phyloP scores from a whole-genome alignment of 192 early-diverging fungal species.

The Linderina pennispora region DNA sequence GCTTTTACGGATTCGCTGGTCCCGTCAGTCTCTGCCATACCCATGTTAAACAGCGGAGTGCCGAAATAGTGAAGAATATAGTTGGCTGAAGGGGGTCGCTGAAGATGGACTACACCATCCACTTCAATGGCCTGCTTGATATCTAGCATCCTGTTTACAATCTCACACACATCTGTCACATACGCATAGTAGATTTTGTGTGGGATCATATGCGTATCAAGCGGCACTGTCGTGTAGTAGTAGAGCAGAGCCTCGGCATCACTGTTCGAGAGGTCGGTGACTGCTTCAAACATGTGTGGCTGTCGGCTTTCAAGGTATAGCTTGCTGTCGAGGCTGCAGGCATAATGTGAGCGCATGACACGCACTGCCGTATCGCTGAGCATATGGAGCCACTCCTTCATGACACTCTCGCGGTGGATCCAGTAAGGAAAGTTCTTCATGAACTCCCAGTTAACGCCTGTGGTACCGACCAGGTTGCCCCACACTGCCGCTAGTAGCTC shows the following conservation, averaged over 20 bases:
- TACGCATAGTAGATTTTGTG: slow-evolving; percentile 17
- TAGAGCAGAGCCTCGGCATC: slow-evolving; percentile 11
- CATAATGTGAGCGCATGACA: slow-evolving; percentile 21
- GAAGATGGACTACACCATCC: slow-evolving; percentile 16
- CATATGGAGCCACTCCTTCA: slow-evolving; percentile 29
- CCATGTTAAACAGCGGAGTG: slow-evolving; percentile 15
- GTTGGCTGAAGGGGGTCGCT: slow-evolving; percentile 33
- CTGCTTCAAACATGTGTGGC: slow-evolving; percentile 20
- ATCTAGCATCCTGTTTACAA: slow-evolving; percentile 9
- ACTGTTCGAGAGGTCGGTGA: slow-evolving; percentile 1
- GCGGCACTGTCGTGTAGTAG: slow-evolving; percentile 5
- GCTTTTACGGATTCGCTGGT: slow-evolving; percentile 7
- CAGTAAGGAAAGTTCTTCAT: slow-evolving; percentile 19
- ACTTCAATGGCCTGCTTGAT: slow-evolving; percentile 14
- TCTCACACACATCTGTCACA: slow-evolving; percentile 12
- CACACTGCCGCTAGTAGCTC: slow-evolving; percentile 37
- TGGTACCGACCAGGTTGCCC: slow-evolving; percentile 12
- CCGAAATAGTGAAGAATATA: slow-evolving; percentile 25
- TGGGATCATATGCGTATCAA: slow-evolving; percentile 14
- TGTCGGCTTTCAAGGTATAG: slow-evolving; percentile 11
- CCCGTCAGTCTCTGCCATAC: slow-evolving; percentile 4
- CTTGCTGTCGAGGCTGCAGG: slow-evolving; percentile 6
- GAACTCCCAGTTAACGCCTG: slow-evolving; percentile 1
- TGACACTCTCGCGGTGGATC: slow-evolving; percentile 26
- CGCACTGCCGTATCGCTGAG: slow-evolving; percentile 13